These are phyloP conservation scores for Pseudocercospora crystallina DNA, from an alignment of 2,329 filamentous ascomycete species.

Conservation along the genomic window DNA sequence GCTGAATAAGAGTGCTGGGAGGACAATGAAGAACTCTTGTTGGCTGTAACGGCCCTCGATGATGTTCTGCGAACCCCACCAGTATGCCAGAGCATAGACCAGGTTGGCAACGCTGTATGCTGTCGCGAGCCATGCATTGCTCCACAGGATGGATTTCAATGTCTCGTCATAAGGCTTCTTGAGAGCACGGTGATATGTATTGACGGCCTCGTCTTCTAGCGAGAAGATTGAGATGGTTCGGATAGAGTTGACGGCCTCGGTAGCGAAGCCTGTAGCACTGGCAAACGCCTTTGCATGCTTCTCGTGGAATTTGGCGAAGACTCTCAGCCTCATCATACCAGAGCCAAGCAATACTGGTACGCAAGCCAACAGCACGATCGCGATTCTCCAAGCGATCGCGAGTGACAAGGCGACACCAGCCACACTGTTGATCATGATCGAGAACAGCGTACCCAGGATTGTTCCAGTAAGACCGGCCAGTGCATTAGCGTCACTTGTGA, in stretches of 20 bases:
- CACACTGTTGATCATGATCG: slow-evolving; percentile 66
- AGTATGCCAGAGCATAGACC: slow-evolving; percentile 74
- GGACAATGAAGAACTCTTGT: slow-evolving; percentile 71
- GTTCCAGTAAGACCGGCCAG: slow-evolving; percentile 69
- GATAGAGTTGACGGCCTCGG: slow-evolving; percentile 48
- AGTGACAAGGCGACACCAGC: slow-evolving; percentile 68
- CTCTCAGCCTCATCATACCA: slow-evolving; percentile 66
- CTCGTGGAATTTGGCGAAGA: slow-evolving; percentile 56
- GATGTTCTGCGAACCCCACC: slow-evolving; percentile 75
- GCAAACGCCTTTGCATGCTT: slow-evolving; percentile 53
- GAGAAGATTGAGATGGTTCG: slow-evolving; percentile 54
- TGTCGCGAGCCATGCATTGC: slow-evolving; percentile 50
- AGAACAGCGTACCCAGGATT: slow-evolving; percentile 68
- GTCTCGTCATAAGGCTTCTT: slow-evolving; percentile 24
- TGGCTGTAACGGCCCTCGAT: slow-evolving; percentile 64
- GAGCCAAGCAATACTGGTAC: slow-evolving; percentile 62
- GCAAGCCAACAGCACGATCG: slow-evolving; percentile 67
- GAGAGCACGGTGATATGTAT: slow-evolving; percentile 24
- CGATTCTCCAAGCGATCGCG: slow-evolving; percentile 74
- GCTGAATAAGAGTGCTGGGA: slow-evolving; percentile 69
- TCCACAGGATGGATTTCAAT: slow-evolving; percentile 21
- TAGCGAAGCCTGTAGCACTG: slow-evolving; percentile 51
- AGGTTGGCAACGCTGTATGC: slow-evolving; percentile 63
- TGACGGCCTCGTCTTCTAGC: slow-evolving; percentile 50
- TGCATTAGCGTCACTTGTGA: slow-evolving; percentile 68